Percentiles rank a stretch among this genome's conserved stretches.
These are phyloP conservation scores for Corylus avellana DNA, from an alignment of 306 rosid species.

Conservation along the genomic window DNA sequence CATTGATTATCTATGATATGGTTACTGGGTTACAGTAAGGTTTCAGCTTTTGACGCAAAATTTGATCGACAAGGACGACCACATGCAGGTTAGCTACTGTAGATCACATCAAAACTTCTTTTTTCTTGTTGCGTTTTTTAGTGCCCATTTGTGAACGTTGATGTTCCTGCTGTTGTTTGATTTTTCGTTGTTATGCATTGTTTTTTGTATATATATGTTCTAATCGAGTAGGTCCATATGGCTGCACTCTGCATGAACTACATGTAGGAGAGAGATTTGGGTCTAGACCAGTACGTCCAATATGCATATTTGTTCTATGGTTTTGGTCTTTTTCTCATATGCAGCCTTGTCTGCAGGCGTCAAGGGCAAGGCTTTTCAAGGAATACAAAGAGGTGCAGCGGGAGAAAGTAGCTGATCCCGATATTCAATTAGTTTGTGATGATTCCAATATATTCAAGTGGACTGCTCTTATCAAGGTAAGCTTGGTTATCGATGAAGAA, in stretches of 20 bases:
- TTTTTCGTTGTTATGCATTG: background rate
- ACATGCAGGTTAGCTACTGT: constrained; percentile 62
- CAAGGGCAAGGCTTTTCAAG: constrained; percentile 91
- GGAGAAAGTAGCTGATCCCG: constrained; percentile 86
- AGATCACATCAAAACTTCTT: background rate
- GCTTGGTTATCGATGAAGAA: background rate
- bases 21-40: constrained; percentile 16
- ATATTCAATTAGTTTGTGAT: constrained; percentile 83
- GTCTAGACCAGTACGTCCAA: background rate
- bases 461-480: constrained; percentile 92
- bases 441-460: constrained; percentile 92
- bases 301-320: background rate
- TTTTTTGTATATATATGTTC: background rate
- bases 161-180: background rate
- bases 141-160: background rate
- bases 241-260: background rate
- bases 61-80: background rate
- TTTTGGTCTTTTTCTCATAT: background rate
- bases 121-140: background rate
- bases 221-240: background rate
- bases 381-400: constrained; percentile 98
- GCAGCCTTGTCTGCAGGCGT: constrained; percentile 50
- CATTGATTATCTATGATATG: constrained; percentile 9
- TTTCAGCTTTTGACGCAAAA: background rate
- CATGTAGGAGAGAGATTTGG: background rate